phyloP scores from a whole-genome alignment of 805 yeast genomes.

The Candida fluviatilis region DNA sequence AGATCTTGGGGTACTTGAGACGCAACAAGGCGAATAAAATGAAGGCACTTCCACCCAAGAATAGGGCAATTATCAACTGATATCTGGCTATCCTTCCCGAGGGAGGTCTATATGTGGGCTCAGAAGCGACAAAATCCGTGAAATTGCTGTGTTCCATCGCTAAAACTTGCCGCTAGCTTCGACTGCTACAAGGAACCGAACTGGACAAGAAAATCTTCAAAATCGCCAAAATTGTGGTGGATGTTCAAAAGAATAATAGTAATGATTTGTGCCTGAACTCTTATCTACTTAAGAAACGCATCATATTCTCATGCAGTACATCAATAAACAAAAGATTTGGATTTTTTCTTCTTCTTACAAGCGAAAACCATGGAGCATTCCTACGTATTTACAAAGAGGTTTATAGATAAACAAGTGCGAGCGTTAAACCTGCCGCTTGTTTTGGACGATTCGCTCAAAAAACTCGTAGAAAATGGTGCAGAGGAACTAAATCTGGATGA shows the following conservation, averaged over 20 bases:
- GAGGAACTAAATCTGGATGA: constrained; percentile 12
- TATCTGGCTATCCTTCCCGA: constrained; percentile 62
- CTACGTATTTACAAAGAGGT: constrained; percentile 27
- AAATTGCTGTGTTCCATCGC: neutral
- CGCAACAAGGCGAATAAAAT: constrained; percentile 66
- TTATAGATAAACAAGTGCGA: constrained; percentile 30
- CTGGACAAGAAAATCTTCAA: no score
- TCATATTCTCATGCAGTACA: neutral
- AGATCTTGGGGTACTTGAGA: constrained; percentile 72
- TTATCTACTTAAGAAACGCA: no score
- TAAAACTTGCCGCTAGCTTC: neutral
- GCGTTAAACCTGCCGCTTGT: constrained; percentile 24
- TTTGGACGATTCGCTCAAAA: constrained; percentile 14
- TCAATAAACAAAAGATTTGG: neutral
- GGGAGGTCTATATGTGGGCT: constrained; percentile 14
- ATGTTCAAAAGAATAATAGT: no score
- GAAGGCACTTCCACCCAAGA: constrained; percentile 67
- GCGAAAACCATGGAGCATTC: constrained; percentile 12
- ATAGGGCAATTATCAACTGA: constrained; percentile 66
- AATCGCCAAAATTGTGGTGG: no score
- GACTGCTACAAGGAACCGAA: no score
- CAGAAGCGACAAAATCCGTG: neutral
- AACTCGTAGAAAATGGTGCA: constrained; percentile 9
- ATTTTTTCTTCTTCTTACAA: no score
- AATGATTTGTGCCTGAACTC: no score